Evolutionary conservation across 1,284 basidiomycete species (phyloP).

Genomic region (Ceraceosorus guamensis): DNA sequence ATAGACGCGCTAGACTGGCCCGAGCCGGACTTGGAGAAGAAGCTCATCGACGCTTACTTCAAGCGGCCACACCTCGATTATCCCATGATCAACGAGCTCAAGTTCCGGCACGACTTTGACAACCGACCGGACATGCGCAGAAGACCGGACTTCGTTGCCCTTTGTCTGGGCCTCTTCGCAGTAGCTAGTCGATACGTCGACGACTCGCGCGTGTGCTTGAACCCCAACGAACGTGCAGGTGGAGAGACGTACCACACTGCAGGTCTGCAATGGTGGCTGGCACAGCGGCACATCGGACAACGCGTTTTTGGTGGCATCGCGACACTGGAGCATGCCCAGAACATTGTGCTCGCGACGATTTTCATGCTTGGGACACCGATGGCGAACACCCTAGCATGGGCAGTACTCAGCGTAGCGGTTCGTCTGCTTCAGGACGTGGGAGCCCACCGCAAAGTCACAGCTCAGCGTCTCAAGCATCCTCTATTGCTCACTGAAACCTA

Average conservation of each 20-base stretch:
- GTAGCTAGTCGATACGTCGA: conserved; percentile 20
- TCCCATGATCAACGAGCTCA: conserved; percentile 32
- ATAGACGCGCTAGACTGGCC: conserved; percentile 20
- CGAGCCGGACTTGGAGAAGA: conserved; percentile 19
- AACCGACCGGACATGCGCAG: too few species aligned
- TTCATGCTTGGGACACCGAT: conserved; percentile 22
- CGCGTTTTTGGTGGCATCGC: background rate
- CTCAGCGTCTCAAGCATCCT: conserved; percentile 20
- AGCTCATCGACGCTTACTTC: conserved; percentile 32
- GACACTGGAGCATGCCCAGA: conserved; percentile 6
- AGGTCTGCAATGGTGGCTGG: background rate
- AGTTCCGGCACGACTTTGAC: too few species aligned
- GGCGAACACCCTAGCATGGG: conserved; percentile 24
- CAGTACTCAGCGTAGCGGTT: conserved; percentile 22
- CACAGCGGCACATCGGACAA: conserved; percentile 6
- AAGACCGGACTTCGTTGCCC: conserved; percentile 16
- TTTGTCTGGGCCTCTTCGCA: conserved; percentile 28
- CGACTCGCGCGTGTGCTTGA: conserved; percentile 11
- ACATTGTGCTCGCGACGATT: conserved; percentile 1
- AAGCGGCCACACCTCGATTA: conserved; percentile 21
- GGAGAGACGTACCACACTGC: background rate
- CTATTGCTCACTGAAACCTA: conserved; percentile 25
- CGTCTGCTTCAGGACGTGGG: conserved; percentile 29
- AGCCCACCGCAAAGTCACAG: conserved; percentile 28
- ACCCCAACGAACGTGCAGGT: background rate